These are phyloP conservation scores for Calocera viscosa DNA, from an alignment of 768 basidiomycete genomes.

Conservation along the genomic window DNA sequence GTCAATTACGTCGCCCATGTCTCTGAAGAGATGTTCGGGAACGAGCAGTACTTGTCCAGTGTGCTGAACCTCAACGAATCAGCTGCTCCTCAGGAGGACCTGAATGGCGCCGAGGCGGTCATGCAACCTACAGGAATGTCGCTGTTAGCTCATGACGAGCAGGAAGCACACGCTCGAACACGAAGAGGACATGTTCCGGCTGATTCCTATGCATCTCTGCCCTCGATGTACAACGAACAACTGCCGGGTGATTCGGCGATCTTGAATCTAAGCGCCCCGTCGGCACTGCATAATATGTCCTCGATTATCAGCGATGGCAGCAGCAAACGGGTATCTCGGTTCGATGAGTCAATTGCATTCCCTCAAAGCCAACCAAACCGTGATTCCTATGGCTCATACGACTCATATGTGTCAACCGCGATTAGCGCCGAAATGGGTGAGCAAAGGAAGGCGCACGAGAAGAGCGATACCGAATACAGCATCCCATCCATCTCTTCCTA, in stretches of 20 bases:
- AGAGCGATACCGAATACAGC: neutral
- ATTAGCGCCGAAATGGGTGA: neutral
- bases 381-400: neutral
- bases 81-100: neutral
- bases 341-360: neutral
- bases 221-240: neutral
- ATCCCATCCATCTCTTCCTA: conserved; percentile 1
- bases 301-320: neutral
- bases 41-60: neutral
- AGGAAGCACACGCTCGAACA: neutral
- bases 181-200: neutral
- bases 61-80: neutral
- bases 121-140: neutral
- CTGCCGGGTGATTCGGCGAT: neutral
- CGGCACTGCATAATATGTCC: neutral
- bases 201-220: neutral
- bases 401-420: neutral
- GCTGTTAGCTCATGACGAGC: neutral
- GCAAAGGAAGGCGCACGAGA: neutral
- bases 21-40: neutral
- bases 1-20: neutral
- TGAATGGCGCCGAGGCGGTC: no score
- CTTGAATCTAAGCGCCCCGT: neutral
- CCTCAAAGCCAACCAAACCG: neutral
- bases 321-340: neutral